A percentile compares a stretch with the other conserved stretches of the same genome.
Conservation (phyloP, 805 yeast species). For the Ogataea methanolica region DNA sequence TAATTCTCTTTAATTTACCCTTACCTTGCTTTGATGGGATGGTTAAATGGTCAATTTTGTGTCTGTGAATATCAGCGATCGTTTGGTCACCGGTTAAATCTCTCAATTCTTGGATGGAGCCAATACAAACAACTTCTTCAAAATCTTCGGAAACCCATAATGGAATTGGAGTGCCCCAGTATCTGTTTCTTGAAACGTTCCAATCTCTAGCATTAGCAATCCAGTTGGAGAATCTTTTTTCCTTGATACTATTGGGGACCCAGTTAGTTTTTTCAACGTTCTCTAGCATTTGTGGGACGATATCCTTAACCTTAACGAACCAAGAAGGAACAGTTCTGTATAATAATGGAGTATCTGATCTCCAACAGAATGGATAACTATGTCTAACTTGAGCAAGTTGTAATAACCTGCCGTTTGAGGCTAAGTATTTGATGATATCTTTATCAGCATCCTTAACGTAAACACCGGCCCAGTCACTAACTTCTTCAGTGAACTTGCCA, state of each 20-base stretch:
- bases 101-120: slow-evolving; percentile 83
- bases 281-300: slow-evolving; percentile 83
- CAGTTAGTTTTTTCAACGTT: slow-evolving; percentile 85
- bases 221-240: slow-evolving; percentile 97
- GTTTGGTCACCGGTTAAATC: slow-evolving; percentile 75
- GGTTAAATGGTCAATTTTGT: slow-evolving; percentile 82
- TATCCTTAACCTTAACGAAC: slow-evolving; percentile 88
- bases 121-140: slow-evolving; percentile 89
- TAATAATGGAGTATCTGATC: slow-evolving; percentile 96
- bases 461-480: slow-evolving; percentile 68
- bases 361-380: slow-evolving; percentile 99
- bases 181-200: slow-evolving; percentile 97
- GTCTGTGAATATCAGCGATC: slow-evolving; percentile 92
- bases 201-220: slow-evolving; percentile 98
- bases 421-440: slow-evolving; percentile 77
- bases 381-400: slow-evolving; percentile 82
- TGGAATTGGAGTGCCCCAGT: slow-evolving; percentile 99
- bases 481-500: slow-evolving; percentile 78
- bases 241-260: slow-evolving; percentile 91
- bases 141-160: slow-evolving; percentile 94
- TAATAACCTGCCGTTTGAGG: slow-evolving; percentile 70
- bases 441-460: slow-evolving; percentile 97
- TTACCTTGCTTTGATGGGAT: slow-evolving; percentile 91
- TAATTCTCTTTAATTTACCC: slow-evolving; percentile 83
- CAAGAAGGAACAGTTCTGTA: slow-evolving; percentile 98